Evolutionary conservation across 73 alveolate genomes (phyloP).

Genomic region (Tetrahymena elliotti): DNA sequence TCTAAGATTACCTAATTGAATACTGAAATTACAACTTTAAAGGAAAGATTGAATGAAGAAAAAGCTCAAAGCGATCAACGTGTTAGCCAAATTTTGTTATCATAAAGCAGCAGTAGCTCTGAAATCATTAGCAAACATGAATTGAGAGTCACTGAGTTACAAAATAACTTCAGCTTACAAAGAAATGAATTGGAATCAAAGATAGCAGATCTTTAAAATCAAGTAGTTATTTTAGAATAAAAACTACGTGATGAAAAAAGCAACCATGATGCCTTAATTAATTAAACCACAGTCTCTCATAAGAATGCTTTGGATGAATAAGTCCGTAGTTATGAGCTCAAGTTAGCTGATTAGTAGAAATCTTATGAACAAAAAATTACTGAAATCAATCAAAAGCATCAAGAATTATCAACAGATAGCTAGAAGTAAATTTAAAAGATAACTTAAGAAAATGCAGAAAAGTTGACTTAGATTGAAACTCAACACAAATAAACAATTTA

Average conservation of each 20-base stretch:
- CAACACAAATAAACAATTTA: neutral
- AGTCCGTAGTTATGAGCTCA: neutral
- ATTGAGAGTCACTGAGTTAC: neutral
- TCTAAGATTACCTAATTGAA: neutral
- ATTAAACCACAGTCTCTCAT: neutral
- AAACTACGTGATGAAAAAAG: neutral
- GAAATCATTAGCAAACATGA: neutral
- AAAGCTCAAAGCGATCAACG: neutral
- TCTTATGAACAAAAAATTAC: neutral
- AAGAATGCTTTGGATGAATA: neutral
- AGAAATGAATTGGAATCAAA: neutral
- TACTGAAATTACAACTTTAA: neutral
- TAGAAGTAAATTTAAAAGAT: neutral
- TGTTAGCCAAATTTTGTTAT: neutral
- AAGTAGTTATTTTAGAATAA: neutral
- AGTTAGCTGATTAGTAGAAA: neutral
- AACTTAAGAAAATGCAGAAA: neutral
- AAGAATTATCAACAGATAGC: neutral
- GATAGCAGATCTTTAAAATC: neutral
- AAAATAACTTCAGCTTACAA: neutral
- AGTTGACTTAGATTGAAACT: neutral
- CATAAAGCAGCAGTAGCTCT: neutral
- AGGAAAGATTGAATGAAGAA: neutral
- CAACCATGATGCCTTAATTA: neutral
- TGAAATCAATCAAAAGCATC: neutral